Conservation (phyloP, 345 rosid genomes). For the Brassica carinata region DNA sequence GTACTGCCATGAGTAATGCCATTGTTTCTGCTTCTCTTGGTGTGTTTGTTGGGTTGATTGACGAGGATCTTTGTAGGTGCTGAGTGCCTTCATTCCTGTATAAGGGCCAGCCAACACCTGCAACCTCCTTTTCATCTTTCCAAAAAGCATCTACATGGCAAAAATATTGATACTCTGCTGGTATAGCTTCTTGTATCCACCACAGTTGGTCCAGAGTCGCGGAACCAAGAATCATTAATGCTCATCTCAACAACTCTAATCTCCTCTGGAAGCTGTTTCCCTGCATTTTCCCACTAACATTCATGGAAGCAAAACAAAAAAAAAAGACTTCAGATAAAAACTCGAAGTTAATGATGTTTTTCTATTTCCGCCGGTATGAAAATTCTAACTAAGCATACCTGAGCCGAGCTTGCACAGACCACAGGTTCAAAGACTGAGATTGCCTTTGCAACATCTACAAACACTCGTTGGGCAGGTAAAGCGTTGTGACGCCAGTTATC, state of each 20-base stretch:
- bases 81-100: too few relatives aligned
- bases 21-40: too few relatives aligned
- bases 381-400: constrained; percentile 50
- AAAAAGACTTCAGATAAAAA: not conserved
- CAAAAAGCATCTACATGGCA: too few relatives aligned
- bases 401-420: constrained; percentile 83
- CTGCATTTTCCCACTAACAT: constrained; percentile 81
- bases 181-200: too few relatives aligned
- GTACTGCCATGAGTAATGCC: too few relatives aligned
- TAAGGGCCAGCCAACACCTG: too few relatives aligned
- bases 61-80: too few relatives aligned
- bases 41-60: too few relatives aligned
- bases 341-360: not conserved
- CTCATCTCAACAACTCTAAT: constrained; percentile 89
- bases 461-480: constrained; percentile 57
- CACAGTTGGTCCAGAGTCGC: constrained; percentile 95
- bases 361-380: not conserved
- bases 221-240: constrained; percentile 96
- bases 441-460: constrained; percentile 69
- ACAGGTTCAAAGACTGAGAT: constrained; percentile 77
- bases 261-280: constrained; percentile 65
- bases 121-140: too few relatives aligned
- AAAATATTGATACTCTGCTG: too few relatives aligned
- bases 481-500: constrained; percentile 92
- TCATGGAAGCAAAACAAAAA: not conserved